Evolutionary conservation across 108 stramenopile genomes (phyloP).

Genomic region (Cyclotella baltica): DNA sequence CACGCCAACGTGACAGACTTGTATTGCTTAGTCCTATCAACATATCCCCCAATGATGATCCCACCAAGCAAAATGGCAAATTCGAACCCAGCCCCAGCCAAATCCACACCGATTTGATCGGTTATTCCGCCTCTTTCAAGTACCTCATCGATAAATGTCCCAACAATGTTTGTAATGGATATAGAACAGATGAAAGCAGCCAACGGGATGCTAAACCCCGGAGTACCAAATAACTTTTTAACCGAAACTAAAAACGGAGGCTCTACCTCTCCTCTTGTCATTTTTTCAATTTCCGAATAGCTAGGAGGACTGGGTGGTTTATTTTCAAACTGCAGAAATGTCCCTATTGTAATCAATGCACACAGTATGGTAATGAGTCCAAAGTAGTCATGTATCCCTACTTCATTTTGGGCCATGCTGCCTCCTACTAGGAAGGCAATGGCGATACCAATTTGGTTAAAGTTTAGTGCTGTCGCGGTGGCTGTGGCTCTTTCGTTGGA

Average conservation of each 20-base stretch:
- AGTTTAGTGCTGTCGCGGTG: constrained; percentile 64
- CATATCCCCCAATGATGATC: constrained; percentile 86
- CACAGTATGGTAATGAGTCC: constrained; percentile 49
- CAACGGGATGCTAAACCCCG: constrained; percentile 70
- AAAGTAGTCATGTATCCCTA: constrained; percentile 58
- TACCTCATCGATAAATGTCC: constrained; percentile 91
- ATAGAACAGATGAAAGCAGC: constrained; percentile 87
- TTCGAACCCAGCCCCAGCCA: constrained; percentile 93
- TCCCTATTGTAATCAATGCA: constrained; percentile 35
- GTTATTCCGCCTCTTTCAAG: constrained; percentile 86
- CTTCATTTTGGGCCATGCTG: constrained; percentile 46
- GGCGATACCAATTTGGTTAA: constrained; percentile 68
- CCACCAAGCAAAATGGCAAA: constrained; percentile 84
- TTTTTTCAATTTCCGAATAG: constrained; percentile 56
- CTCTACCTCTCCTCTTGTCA: constrained; percentile 66
- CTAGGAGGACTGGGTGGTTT: constrained; percentile 50
- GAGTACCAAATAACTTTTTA: constrained; percentile 70
- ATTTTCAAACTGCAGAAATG: constrained; percentile 48
- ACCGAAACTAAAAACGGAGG: constrained; percentile 85
- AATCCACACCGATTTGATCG: constrained; percentile 77
- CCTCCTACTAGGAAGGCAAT: constrained; percentile 63
- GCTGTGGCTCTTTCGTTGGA: constrained; percentile 57
- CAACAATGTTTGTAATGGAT: constrained; percentile 87
- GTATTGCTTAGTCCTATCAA: constrained; percentile 87
- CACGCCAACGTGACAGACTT: constrained; percentile 84